phyloP scores from a whole-genome alignment of 768 basidiomycete genomes.

The Tulasnella sp. region DNA sequence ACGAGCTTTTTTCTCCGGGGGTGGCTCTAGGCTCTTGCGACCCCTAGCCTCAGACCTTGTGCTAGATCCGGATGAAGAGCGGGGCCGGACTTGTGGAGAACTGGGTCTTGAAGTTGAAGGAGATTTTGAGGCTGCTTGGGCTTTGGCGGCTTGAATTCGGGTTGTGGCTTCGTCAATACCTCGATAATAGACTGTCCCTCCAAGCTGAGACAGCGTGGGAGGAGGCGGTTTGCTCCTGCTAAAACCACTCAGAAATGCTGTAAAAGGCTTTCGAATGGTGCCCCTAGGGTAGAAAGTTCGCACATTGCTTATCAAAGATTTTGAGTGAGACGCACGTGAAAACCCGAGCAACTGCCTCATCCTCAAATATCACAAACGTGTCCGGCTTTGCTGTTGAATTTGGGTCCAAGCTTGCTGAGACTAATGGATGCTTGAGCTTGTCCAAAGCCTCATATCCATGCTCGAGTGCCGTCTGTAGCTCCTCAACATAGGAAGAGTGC shows the following conservation, averaged over 20 bases:
- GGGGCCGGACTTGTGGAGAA: neutral
- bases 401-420: conserved; percentile 5
- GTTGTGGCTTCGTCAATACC: conserved; percentile 26
- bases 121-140: conserved; percentile 14
- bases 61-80: conserved; percentile 19
- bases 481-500: conserved; percentile 28
- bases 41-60: neutral
- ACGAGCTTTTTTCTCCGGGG: neutral
- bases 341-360: conserved; percentile 26
- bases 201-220: conserved; percentile 21
- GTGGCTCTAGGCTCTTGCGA: neutral
- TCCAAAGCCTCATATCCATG: conserved; percentile 28
- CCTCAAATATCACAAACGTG: conserved; percentile 28
- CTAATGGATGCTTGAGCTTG: conserved; percentile 28
- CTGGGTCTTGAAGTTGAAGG: conserved; percentile 10
- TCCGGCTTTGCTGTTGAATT: conserved; percentile 15
- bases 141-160: conserved; percentile 10
- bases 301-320: neutral
- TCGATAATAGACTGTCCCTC: conserved; percentile 28
- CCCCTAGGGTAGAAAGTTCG: neutral
- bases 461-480: conserved; percentile 28
- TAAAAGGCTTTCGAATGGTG: conserved; percentile 7
- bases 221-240: conserved; percentile 14
- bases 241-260: conserved; percentile 12
- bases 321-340: conserved; percentile 23